Conservation (phyloP, 805 yeast species). For the Wickerhamiella shivajii region DNA sequence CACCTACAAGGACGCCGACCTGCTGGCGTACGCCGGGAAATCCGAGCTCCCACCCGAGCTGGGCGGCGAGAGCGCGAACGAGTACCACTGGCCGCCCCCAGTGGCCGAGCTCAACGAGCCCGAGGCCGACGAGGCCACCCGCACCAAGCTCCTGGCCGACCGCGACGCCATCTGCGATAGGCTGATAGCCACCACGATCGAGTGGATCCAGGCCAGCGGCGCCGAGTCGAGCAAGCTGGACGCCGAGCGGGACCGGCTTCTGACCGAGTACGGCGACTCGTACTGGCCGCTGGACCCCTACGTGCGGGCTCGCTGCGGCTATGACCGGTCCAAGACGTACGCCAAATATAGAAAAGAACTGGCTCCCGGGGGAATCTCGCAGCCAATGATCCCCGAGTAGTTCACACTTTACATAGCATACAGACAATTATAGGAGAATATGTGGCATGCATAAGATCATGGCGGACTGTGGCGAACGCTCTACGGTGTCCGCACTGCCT, state of each 20-base stretch:
- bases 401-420: too few relatives aligned
- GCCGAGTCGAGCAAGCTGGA: conserved; percentile 35
- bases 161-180: conserved; percentile 39
- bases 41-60: conserved; percentile 49
- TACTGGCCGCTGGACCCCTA: conserved; percentile 62
- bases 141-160: conserved; percentile 32
- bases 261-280: conserved; percentile 39
- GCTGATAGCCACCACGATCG: conserved; percentile 50
- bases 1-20: conserved; percentile 55
- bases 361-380: too few relatives aligned
- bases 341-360: too few relatives aligned
- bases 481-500: too few relatives aligned
- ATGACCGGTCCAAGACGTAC: too few relatives aligned
- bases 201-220: conserved; percentile 51
- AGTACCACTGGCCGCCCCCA: conserved; percentile 51
- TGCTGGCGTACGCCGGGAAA: conserved; percentile 44
- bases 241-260: conserved; percentile 32
- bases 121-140: conserved; percentile 32
- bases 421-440: too few relatives aligned
- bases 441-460: too few relatives aligned
- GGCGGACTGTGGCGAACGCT: too few relatives aligned
- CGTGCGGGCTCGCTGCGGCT: conserved; percentile 56
- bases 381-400: too few relatives aligned
- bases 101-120: conserved; percentile 39
- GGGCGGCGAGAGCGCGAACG: conserved; percentile 57